These are phyloP conservation scores for Wickerhamiella parazyma DNA, from an alignment of 805 yeast genomes.

Conservation along the genomic window DNA sequence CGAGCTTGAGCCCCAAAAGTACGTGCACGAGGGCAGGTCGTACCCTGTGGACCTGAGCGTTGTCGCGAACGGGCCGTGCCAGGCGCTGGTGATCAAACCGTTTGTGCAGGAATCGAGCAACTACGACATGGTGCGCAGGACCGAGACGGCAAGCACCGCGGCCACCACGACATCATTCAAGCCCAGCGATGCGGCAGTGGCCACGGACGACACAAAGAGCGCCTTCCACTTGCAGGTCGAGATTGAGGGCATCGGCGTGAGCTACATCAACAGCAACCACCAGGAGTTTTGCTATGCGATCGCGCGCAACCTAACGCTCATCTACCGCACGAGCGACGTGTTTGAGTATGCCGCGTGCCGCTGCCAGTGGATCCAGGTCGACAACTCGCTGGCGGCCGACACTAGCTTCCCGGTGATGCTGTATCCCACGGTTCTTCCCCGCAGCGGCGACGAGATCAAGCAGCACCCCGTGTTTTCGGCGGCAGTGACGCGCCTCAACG, in stretches of 20 bases:
- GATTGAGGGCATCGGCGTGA: slow-evolving; percentile 72
- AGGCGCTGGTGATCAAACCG: slow-evolving; percentile 69
- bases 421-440: slow-evolving; percentile 83
- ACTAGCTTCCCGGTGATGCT: slow-evolving; percentile 65
- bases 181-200: slow-evolving; percentile 6
- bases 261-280: slow-evolving; percentile 54
- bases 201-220: slow-evolving; percentile 13
- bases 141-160: not conserved
- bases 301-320: slow-evolving; percentile 63
- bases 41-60: slow-evolving; percentile 71
- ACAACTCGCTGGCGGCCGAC: slow-evolving; percentile 81
- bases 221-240: slow-evolving; percentile 39
- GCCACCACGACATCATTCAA: not conserved
- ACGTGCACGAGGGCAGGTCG: slow-evolving; percentile 35
- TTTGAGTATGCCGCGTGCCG: slow-evolving; percentile 70
- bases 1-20: slow-evolving; percentile 68
- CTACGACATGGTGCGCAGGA: slow-evolving; percentile 27
- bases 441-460: slow-evolving; percentile 67
- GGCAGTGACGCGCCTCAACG: slow-evolving; percentile 70
- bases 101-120: slow-evolving; percentile 68
- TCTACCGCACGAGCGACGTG: slow-evolving; percentile 70
- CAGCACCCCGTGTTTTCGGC: slow-evolving; percentile 86
- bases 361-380: slow-evolving; percentile 89
- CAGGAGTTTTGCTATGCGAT: slow-evolving; percentile 80
- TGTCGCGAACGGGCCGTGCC: slow-evolving; percentile 92